Evolutionary conservation across 306 rosid genomes (phyloP), one percentile per base, ranked within the genome.

Genomic region (Comarum palustre): DNA sequence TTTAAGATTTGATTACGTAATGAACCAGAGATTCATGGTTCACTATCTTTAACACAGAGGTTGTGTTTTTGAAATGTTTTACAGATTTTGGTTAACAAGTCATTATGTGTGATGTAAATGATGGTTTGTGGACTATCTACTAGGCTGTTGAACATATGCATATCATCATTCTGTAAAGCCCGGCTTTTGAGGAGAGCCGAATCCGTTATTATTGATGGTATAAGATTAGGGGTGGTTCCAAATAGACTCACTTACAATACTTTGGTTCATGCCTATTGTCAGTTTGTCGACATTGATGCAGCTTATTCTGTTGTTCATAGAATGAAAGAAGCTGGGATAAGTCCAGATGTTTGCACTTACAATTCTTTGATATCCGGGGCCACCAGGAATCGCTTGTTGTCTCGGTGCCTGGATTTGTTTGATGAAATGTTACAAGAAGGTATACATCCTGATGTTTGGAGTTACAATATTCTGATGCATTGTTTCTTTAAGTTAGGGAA

Each of bases 321-420:
- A 80, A 90, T 93, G 93, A 86, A 59, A 52, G 86, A 89, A 77
- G 96, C 96, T 16, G 93, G 89, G 25, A 87, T 90, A 27, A 29
- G 59, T 8, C 96, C 96, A 6, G 72, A 93, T 82, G 92, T 88
- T 25, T 69, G 89, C 78, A 87, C 96, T 12, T 93, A 82, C 73
- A 93, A 90, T 76, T 77, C 96, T 34, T 76, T 93, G 58, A 81
- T 90, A 19, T 83, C 97, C 8, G 85, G 88, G 36, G 88, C 90
- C 2, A 61, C 82, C 15, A 70, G 79, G 73, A 85, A 78, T 39
- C 74, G 59, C 50, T 65, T 84, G 0, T 81, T 89, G 34, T 62
- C 74, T 0, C 80, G 50, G 24, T 75, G 91, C 68, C 66, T 82
- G 73, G 75, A 86, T 67, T 74, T 93, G 69, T 93, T 90, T n/a